Evolutionary conservation across 2,329 filamentous ascomycete genomes (phyloP).

Genomic region (Fusarium ramigenum): DNA sequence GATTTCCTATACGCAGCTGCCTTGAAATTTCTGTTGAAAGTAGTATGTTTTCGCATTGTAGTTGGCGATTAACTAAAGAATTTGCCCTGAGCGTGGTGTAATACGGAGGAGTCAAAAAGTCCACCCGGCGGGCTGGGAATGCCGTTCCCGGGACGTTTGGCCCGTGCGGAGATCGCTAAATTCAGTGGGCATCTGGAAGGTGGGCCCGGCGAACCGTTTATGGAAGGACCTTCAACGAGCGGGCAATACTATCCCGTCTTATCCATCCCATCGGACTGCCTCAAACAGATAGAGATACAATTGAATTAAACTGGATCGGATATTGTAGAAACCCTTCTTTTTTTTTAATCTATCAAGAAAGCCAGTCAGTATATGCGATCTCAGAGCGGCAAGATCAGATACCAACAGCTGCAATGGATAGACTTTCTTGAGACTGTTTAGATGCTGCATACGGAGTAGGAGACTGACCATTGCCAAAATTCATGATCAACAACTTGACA

Average conservation of each 20-base stretch:
- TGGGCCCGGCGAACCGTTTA: slow-evolving; percentile 17
- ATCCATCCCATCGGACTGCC: background rate
- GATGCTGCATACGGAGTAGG: background rate
- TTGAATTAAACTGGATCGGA: background rate
- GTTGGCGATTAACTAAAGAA: background rate
- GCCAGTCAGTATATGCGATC: background rate
- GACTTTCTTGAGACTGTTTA: no score
- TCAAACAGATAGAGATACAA: background rate
- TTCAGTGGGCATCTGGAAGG: background rate
- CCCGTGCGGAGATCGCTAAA: slow-evolving; percentile 5
- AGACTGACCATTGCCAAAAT: background rate
- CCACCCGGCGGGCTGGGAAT: slow-evolving; percentile 4
- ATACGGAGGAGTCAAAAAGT: background rate
- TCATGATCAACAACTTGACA: background rate
- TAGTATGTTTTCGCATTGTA: background rate
- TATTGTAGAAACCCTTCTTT: background rate
- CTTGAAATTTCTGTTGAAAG: background rate
- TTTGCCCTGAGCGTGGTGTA: background rate
- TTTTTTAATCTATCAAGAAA: no score
- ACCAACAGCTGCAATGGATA: background rate
- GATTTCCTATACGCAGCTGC: background rate
- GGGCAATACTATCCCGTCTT: background rate
- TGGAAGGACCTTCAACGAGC: slow-evolving; percentile 15
- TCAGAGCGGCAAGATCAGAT: background rate
- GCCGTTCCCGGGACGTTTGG: slow-evolving; percentile 10